Base-by-base conservation (phyloP, 345 rosid species). In the Melastoma malabathricum region DNA sequence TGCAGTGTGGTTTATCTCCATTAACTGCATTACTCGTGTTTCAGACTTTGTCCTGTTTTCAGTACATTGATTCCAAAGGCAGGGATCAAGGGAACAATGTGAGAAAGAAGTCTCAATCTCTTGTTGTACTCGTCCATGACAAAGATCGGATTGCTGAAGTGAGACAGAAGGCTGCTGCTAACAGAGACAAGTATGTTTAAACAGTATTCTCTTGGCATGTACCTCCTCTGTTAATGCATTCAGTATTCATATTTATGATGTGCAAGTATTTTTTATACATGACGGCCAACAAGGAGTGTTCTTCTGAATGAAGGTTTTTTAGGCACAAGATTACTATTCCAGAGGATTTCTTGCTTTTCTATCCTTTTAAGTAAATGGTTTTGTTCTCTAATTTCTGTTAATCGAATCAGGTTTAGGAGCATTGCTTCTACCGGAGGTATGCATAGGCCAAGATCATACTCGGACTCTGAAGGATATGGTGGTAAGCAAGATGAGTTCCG, bases 71-170 rank as follows among this genome's bases (percentile, higher is more conserved):
- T 74, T 92, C 98, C 47, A 76, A 76, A 59, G 97, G 97, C 64
- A 79, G 80, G 72, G 98, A 92, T 68, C 98, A 87, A 72, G 98
- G 98, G 49, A 83, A 60, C 77, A 92, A 88, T 76, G 95, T 92
- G 50, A 78, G 98, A 61, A 92, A 71, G 80, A 92, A 88, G 65
- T 92, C 98, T 53, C 98, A 92, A 76, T 57, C 77, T 70, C 94
- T 92, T 59, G 95, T 92, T 50, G 74, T 68, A 48, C 73, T 92
- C 67, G 95, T 84, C 57, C 84, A 84, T 71, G 97, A 92, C 75
- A 92, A 92, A 64, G 98, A 87, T 70, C 79, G 85, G 65, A 81
- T 92, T 65, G 46, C 62, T 27, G 94, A 92, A 68, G 88, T 79
- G 68, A 73, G 98, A 64, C 80, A 92, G 71, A 87, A 84, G 83